phyloP scores from a whole-genome alignment of 441 rosid genomes.

The Daphne laureola region DNA sequence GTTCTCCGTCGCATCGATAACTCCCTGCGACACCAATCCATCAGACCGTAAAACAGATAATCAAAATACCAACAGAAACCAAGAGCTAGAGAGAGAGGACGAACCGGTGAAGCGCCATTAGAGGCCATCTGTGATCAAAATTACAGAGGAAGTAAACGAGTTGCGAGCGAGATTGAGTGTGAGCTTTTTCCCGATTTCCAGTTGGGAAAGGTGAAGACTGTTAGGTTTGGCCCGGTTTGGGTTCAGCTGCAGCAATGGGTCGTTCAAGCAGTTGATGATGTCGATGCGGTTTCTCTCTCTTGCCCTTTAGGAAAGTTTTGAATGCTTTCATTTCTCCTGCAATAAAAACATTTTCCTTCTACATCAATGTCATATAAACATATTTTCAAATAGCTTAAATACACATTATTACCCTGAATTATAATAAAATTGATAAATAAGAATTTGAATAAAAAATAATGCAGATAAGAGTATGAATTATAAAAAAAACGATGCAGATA shows the following conservation, averaged over 20 bases:
- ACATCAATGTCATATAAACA: too few species aligned
- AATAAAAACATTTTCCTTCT: too few species aligned
- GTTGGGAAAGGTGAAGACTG: constrained; percentile 21
- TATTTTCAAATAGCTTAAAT: too few species aligned
- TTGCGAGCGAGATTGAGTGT: too few species aligned
- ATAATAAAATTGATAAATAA: too few species aligned
- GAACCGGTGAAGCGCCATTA: constrained; percentile 79
- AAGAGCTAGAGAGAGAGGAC: constrained; percentile 7
- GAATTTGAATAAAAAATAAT: too few species aligned
- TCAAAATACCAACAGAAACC: constrained; percentile 4
- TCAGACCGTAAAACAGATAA: neutral
- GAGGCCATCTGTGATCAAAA: constrained; percentile 55
- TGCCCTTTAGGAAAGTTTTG: too few species aligned
- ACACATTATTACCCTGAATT: too few species aligned
- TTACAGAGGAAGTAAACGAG: constrained; percentile 7
- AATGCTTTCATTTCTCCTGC: too few species aligned
- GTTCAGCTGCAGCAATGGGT: constrained; percentile 9
- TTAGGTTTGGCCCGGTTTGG: constrained; percentile 48
- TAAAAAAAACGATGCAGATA: too few species aligned
- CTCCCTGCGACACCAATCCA: constrained; percentile 29
- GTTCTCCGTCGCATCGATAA: constrained; percentile 47
- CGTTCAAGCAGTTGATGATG: constrained; percentile 21
- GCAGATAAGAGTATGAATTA: too few species aligned
- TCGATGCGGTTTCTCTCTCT: neutral
- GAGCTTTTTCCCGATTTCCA: too few species aligned